Base-by-base conservation (phyloP, 345 rosid species). In the Lepidium sativum region DNA sequence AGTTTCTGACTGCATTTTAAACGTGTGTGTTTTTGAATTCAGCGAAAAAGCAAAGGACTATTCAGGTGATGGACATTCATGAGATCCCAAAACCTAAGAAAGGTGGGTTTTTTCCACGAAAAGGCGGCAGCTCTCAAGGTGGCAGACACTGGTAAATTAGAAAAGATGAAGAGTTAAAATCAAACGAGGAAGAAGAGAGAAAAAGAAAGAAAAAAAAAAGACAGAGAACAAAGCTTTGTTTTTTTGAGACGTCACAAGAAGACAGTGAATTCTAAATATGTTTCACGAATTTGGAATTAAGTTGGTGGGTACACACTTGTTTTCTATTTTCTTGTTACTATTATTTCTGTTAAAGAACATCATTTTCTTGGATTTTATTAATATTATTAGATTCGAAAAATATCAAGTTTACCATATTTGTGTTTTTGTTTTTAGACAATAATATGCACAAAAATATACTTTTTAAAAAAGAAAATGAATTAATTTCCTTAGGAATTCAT, bases 1-100 rank as follows among this genome's bases (percentile, higher is more conserved):
- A 6, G 12, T 34, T 48, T 12, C 33, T 43, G 47, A 60, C 17
- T 9, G 15, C 4, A 6, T 13, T 5, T 58, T 42, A 2, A 6
- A 27, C 31, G 31, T 21, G 43, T 45, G 6, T 57, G 71, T 62
- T 73, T n/a, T 57, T 57, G 53, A 60, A 18, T 86, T 78, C 83
- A 95, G 99, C 96, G 32, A 95, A 91, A 82, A 95, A 74, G 90
- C 99, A 95, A 83, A 84, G 99, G 83, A 95, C 92, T 17, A 86
- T 95, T 69, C 96, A 84, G 76, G 96, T 95, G 88, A 95, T 95
- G 99, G 99, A 84, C 79, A 86, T 95, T 75, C 92, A 88, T 44
- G 95, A 95, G 77, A 76, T 95, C 64, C 99, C 99, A 54, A 95
- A 95, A 80, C 89, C 96, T 52, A 91, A 84, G 94, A 95, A 72